These are phyloP conservation scores for Xylaria sp. DNA, from an alignment of 2,329 filamentous ascomycete genomes.

Conservation along the genomic window DNA sequence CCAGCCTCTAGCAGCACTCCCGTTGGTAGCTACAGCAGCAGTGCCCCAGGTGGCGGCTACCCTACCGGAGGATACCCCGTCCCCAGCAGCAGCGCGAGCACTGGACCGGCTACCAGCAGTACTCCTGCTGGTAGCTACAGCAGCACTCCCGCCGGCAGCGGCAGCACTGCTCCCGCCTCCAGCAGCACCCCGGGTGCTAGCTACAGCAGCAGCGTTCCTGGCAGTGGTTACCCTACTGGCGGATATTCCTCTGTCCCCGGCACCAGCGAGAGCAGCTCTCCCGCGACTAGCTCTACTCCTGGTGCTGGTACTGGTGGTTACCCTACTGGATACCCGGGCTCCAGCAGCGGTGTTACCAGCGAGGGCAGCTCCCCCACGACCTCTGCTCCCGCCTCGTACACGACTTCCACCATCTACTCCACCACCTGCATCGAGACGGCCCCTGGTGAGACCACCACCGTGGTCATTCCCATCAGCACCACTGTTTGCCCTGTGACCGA, in stretches of 20 bases:
- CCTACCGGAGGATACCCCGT: slow-evolving; percentile 4
- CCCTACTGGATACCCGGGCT: slow-evolving; percentile 25
- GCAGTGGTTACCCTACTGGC: slow-evolving; percentile 2
- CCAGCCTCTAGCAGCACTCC: slow-evolving; percentile 23
- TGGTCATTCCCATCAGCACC: slow-evolving; percentile 43
- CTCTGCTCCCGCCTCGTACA: slow-evolving; percentile 36
- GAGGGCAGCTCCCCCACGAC: slow-evolving; percentile 20
- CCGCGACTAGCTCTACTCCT: slow-evolving; percentile 9
- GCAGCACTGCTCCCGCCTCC: not conserved
- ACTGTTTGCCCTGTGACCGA: slow-evolving; percentile 43
- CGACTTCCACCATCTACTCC: slow-evolving; percentile 51
- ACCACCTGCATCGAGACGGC: slow-evolving; percentile 45
- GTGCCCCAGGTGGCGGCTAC: not conserved
- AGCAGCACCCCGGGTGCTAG: slow-evolving; percentile 3
- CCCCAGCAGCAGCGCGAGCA: slow-evolving; percentile 19
- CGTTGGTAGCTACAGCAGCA: not conserved
- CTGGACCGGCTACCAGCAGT: slow-evolving; percentile 10
- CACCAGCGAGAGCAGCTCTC: not conserved
- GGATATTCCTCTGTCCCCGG: not conserved
- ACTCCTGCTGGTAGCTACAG: slow-evolving; percentile 6
- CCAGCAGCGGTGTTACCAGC: slow-evolving; percentile 10
- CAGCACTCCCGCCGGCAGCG: not conserved
- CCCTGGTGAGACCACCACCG: slow-evolving; percentile 42
- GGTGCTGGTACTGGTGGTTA: slow-evolving; percentile 19
- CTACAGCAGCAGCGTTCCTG: slow-evolving; percentile 7